These are phyloP conservation scores for Lentinula sp. DNA, from an alignment of 768 basidiomycete species.

Conservation along the genomic window DNA sequence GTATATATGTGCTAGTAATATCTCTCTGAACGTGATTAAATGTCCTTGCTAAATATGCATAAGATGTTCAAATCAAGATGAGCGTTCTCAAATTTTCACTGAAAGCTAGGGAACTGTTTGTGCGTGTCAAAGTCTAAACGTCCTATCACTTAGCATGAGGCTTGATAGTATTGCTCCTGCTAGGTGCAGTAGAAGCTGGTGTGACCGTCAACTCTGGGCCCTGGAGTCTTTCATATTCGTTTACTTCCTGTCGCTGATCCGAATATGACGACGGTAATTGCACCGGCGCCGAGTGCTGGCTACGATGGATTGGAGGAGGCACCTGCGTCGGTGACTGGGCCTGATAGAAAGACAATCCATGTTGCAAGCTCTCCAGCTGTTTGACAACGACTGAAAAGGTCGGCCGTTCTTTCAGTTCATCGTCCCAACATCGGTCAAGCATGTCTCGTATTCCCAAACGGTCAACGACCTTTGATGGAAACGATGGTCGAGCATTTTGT, in stretches of 20 bases:
- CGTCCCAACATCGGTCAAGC: constrained; percentile 1
- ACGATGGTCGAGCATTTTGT: not conserved
- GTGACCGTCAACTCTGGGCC: not conserved
- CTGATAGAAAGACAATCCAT: not conserved
- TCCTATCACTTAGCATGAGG: not conserved
- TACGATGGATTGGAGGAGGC: not conserved
- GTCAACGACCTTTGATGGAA: not conserved
- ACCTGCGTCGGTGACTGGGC: not conserved
- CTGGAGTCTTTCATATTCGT: not conserved
- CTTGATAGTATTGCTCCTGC: not conserved
- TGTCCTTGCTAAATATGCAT: too few relatives aligned
- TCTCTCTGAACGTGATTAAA: too few relatives aligned
- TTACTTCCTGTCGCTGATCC: not conserved
- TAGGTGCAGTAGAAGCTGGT: not conserved
- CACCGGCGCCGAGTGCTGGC: not conserved
- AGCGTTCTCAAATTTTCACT: too few relatives aligned
- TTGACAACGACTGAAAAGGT: not conserved
- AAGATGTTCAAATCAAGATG: too few relatives aligned
- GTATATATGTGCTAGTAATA: too few relatives aligned
- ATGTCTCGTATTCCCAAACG: not conserved
- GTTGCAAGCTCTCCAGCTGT: not conserved
- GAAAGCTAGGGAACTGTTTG: too few relatives aligned
- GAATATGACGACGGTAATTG: not conserved
- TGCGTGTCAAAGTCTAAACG: too few relatives aligned
- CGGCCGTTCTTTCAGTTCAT: not conserved